Conservation (phyloP, 2,329 filamentous ascomycete genomes). For the Fusarium lyarnte region DNA sequence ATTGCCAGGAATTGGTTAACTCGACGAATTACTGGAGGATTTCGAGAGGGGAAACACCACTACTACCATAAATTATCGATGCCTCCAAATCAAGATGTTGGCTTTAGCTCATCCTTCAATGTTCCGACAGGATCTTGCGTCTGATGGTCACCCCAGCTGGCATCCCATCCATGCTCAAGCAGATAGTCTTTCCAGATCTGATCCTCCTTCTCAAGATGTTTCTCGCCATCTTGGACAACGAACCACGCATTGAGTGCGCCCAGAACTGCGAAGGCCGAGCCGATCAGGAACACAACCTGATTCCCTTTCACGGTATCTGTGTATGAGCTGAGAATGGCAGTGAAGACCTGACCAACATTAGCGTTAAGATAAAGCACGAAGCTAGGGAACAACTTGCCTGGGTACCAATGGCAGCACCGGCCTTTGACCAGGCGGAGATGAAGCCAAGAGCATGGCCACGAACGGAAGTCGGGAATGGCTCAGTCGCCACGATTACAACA, state of each 20-base stretch:
- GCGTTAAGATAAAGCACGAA: fast-evolving
- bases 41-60: not conserved
- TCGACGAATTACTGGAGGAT: not conserved
- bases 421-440: not conserved
- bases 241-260: not conserved
- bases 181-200: conserved; percentile 3
- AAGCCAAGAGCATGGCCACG: not conserved
- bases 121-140: not conserved
- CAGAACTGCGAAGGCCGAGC: not conserved
- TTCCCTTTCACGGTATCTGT: not conserved
- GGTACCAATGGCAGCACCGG: conserved; percentile 4
- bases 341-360: not conserved
- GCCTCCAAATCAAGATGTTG: not conserved
- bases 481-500: not conserved
- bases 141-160: not conserved
- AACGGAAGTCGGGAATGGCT: conserved; percentile 5
- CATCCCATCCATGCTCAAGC: not conserved
- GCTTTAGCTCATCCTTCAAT: not conserved
- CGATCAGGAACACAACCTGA: not conserved
- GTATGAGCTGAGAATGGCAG: not conserved
- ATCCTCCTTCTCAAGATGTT: conserved; percentile 4
- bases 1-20: not conserved
- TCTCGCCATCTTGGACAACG: not conserved
- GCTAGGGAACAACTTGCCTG: not conserved
- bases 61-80: not conserved